phyloP scores from a whole-genome alignment of 2,329 filamentous ascomycete species.

The Triangularia setosa region DNA sequence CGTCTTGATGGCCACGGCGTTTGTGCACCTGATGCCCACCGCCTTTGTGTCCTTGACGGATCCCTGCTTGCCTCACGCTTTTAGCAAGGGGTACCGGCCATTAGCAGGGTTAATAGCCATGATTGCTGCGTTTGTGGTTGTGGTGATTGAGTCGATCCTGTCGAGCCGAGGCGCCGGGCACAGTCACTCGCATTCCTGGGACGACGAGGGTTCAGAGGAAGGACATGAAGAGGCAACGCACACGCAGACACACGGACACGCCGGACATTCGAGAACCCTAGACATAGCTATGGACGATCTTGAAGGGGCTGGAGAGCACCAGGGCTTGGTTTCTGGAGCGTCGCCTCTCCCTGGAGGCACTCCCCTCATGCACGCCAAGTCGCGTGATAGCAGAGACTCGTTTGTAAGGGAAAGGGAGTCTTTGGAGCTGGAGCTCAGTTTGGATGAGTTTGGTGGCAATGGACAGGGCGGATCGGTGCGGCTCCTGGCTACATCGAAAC shows the following conservation, averaged over 20 bases:
- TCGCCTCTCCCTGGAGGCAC: slow-evolving; percentile 57
- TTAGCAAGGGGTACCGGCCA: slow-evolving; percentile 73
- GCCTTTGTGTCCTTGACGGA: slow-evolving; percentile 64
- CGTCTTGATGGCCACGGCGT: slow-evolving; percentile 81
- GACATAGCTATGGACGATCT: slow-evolving; percentile 50
- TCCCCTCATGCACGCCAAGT: slow-evolving; percentile 32
- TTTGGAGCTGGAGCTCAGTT: slow-evolving; percentile 52
- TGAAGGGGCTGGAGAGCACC: slow-evolving; percentile 37
- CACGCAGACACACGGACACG: slow-evolving; percentile 10
- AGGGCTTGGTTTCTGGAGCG: slow-evolving; percentile 55
- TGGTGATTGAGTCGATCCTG: slow-evolving; percentile 84
- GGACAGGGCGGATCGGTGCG: slow-evolving; percentile 21
- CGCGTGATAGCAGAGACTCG: slow-evolving; percentile 7
- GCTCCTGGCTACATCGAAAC: slow-evolving; percentile 16
- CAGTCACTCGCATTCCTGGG: slow-evolving; percentile 48
- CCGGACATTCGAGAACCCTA: slow-evolving; percentile 39
- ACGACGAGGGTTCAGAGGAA: slow-evolving; percentile 37
- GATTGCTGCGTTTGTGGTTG: slow-evolving; percentile 75
- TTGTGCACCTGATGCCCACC: slow-evolving; percentile 70
- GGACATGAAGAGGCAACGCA: slow-evolving; percentile 26
- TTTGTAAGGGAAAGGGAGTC: slow-evolving; percentile 47
- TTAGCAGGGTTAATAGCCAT: slow-evolving; percentile 81
- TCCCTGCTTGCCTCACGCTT: slow-evolving; percentile 71
- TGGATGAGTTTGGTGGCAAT: slow-evolving; percentile 56
- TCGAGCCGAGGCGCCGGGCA: slow-evolving; percentile 60